These are phyloP conservation scores for Fusarium sp. DNA, from an alignment of 2,329 filamentous ascomycete species.

Conservation along the genomic window DNA sequence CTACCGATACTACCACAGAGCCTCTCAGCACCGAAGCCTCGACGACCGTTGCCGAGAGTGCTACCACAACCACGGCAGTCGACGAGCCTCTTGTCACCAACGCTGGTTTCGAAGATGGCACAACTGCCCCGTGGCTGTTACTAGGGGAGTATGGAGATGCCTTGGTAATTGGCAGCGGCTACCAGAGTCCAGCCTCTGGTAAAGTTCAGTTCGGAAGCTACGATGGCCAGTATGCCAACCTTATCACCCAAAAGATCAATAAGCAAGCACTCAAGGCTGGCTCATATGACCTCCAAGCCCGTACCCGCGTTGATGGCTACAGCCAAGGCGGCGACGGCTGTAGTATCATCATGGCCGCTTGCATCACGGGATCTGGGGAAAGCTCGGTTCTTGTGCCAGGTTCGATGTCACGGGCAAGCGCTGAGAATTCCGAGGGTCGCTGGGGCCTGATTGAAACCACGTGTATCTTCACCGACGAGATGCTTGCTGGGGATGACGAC, in stretches of 20 bases:
- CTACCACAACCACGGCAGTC: background rate
- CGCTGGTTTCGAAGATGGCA: background rate
- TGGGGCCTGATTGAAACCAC: background rate
- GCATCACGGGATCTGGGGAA: background rate
- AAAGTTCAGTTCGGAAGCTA: background rate
- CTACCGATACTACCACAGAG: background rate
- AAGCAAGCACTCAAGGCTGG: background rate
- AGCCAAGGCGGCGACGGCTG: background rate
- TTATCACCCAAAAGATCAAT: background rate
- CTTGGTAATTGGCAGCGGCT: background rate
- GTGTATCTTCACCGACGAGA: background rate
- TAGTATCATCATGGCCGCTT: background rate
- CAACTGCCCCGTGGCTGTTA: background rate
- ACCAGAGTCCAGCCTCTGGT: background rate
- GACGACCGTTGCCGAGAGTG: background rate
- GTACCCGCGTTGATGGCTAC: background rate
- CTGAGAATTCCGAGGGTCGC: background rate
- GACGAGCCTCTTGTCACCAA: background rate
- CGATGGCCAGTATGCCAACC: background rate
- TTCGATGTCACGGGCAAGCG: background rate
- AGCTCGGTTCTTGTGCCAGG: accelerated
- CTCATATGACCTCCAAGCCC: background rate
- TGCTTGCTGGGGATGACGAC: background rate
- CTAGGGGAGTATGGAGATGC: accelerated
- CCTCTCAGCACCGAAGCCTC: background rate